phyloP scores from a whole-genome alignment of 768 basidiomycete genomes.

The Collybia nuda region DNA sequence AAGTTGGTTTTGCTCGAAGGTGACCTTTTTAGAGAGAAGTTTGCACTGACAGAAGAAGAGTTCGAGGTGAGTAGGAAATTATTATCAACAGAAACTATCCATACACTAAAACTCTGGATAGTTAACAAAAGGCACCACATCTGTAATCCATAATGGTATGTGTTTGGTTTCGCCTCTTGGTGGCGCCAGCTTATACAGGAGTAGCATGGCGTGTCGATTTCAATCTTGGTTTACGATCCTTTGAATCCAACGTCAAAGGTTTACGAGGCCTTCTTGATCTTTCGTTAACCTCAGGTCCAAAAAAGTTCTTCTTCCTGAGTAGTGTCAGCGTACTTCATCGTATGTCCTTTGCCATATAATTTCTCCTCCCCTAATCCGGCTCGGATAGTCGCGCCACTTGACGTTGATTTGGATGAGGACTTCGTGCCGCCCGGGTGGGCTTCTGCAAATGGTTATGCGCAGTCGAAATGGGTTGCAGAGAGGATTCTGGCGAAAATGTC shows the following conservation, averaged over 20 bases:
- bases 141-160: no score
- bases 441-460: no score
- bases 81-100: no score
- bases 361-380: no score
- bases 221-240: slow-evolving; percentile 26
- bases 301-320: slow-evolving; percentile 30
- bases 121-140: no score
- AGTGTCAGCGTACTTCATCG: slow-evolving; percentile 27
- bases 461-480: no score
- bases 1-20: slow-evolving; percentile 33
- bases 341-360: neutral
- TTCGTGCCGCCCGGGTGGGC: no score
- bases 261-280: slow-evolving; percentile 32
- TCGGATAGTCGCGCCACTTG: no score
- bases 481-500: no score
- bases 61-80: slow-evolving; percentile 9
- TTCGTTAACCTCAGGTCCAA: slow-evolving; percentile 17
- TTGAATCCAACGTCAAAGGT: slow-evolving; percentile 24
- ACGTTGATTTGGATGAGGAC: no score
- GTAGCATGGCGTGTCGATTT: slow-evolving; percentile 44
- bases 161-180: neutral
- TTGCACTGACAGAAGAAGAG: slow-evolving; percentile 24
- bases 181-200: neutral
- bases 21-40: slow-evolving; percentile 14
- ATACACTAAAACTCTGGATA: neutral